Base-by-base conservation (phyloP, 1,139 yeast genomes). In the Groenewaldozyma auringiensis region DNA sequence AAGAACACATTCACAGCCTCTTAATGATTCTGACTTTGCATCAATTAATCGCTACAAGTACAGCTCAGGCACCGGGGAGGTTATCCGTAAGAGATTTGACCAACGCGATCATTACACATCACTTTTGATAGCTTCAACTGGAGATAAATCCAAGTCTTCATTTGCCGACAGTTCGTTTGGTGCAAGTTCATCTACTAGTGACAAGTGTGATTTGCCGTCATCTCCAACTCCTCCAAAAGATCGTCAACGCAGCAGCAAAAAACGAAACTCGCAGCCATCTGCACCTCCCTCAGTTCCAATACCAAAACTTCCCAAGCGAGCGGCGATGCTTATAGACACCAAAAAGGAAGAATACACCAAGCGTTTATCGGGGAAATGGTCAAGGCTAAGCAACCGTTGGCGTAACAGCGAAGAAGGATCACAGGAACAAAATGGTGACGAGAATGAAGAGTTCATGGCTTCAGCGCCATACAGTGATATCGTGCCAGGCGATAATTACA, bases 391-490 rank as follows among this genome's bases (percentile, higher is more conserved):
- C 11, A 20, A 20, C 14, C 11, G 36, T 6, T 33, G 36, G 36
- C 4, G 36, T 6, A 17, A 17, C 13, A 33, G 36, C 36, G 18
- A 14, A n/a, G 18, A 33, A 4, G 16, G 18, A 11, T 6, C 6
- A 6, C 11, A 35, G 9, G 38, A 14, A 4, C 8, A 20, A 14
- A 13, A 35, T 4, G n/a, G n/a, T n/a, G 20, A 35, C n/a, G 25
- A 20, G 16, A 4, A 18, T 4, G 6, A 17, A 11, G 38, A 14
- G 21, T 35, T 35, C 20, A 18, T 35, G 38, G 38, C 38, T 35
- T 35, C 38, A n/a, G 21, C 38, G 21, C 38, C 38, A 11, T 35
- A 35, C n/a, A 18, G 38, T 9, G 38, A 35, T 18, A 35, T 18
- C n/a, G 36, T 16, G 18, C 14, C 6, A 8, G 29, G 29, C 9